Percentiles rank a stretch among this genome's conserved stretches.
These are phyloP conservation scores for Helotiales sp. DNA, from an alignment of 2,329 filamentous ascomycete species.

Conservation along the genomic window DNA sequence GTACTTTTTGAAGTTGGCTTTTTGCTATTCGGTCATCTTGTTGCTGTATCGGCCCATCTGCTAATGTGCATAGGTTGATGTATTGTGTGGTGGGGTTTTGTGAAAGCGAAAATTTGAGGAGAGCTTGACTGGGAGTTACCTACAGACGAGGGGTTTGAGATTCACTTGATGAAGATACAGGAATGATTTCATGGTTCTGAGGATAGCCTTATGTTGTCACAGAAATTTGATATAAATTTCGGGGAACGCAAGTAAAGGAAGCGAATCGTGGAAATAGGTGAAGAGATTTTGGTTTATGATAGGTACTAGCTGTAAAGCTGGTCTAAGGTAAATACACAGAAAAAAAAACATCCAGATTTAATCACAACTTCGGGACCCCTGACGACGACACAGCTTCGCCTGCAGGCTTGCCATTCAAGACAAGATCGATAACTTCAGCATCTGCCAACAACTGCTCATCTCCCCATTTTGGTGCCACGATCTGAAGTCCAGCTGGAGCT, in stretches of 20 bases:
- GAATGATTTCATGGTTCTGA: too few relatives aligned
- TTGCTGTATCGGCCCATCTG: too few relatives aligned
- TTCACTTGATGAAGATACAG: too few relatives aligned
- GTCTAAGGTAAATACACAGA: neutral
- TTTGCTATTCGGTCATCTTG: neutral
- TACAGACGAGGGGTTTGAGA: too few relatives aligned
- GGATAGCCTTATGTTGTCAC: too few relatives aligned
- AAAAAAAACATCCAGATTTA: neutral
- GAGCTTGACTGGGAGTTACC: too few relatives aligned
- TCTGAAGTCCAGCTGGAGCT: constrained; percentile 44
- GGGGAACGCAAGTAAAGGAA: too few relatives aligned
- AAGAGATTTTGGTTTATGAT: neutral
- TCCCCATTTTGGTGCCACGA: constrained; percentile 42
- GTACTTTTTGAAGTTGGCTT: neutral
- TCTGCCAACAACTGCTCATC: constrained; percentile 44
- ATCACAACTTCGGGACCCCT: neutral
- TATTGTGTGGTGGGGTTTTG: too few relatives aligned
- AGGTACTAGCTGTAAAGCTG: neutral
- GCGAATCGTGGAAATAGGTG: too few relatives aligned
- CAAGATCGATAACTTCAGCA: constrained; percentile 40
- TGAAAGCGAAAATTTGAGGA: too few relatives aligned
- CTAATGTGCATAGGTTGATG: too few relatives aligned
- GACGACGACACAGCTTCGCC: neutral
- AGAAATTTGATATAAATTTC: neutral
- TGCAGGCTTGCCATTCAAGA: constrained; percentile 32